Percentiles rank a stretch among this genome's conserved stretches.
phyloP scores from a whole-genome alignment of 2,329 filamentous ascomycete genomes.

The Aspergillus sp. region DNA sequence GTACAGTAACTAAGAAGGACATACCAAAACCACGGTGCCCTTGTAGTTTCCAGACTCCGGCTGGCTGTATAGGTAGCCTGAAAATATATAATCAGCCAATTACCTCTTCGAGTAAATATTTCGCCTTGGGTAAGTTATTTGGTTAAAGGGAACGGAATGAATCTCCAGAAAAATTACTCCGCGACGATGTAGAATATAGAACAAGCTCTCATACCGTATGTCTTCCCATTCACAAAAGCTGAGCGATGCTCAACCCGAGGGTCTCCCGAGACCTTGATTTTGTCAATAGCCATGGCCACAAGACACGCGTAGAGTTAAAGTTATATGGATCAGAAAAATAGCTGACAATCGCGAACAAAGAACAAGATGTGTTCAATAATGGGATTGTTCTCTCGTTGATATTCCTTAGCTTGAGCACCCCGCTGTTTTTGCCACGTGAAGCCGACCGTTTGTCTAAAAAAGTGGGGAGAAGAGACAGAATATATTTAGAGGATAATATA shows the following conservation, averaged over 20 bases:
- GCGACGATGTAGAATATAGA: background rate
- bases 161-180: background rate
- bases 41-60: conserved; percentile 46
- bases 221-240: conserved; percentile 65
- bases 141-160: background rate
- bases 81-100: conserved; percentile 11
- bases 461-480: background rate
- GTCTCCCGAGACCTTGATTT: conserved; percentile 64
- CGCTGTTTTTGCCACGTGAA: conserved; percentile 22
- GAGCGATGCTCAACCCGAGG: conserved; percentile 64
- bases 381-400: background rate
- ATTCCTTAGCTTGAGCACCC: background rate
- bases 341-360: background rate
- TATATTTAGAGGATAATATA: background rate
- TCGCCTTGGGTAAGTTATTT: too few relatives aligned
- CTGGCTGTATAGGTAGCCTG: conserved; percentile 55
- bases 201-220: conserved; percentile 56
- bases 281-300: conserved; percentile 55
- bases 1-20: background rate
- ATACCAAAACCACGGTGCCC: conserved; percentile 56
- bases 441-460: background rate
- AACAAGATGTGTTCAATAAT: background rate
- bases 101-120: background rate
- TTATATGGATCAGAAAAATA: background rate
- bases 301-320: background rate